Evolutionary conservation across 768 basidiomycete genomes (phyloP), one percentile per base, ranked within the genome.

Genomic region (Trametes coccinea): DNA sequence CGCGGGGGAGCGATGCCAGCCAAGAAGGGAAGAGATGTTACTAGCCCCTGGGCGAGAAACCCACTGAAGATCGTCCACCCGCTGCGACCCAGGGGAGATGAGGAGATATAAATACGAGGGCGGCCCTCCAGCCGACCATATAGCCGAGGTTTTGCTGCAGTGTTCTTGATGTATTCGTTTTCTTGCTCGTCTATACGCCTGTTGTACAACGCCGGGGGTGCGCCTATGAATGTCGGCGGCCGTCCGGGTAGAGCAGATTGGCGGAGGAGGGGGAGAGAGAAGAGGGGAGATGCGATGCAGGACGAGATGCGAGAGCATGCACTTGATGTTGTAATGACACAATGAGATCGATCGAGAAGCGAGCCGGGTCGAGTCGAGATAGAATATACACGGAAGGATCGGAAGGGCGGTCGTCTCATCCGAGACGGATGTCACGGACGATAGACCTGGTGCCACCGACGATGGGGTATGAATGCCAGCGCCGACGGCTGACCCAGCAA

Each of bases 401-500:
- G 60, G 57, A 64, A 46, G 62, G 61, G 56, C 51, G 62, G 52
- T 31, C 56, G 65, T 46, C 56, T 55, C 57, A 61, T 33, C 37
- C 52, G 30, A 44, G 63, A 59, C 45, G 53, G 30, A 48, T 30
- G 53, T 51, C 58, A 52, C 47, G 43, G 45, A 58, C 73, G 66
- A 65, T 52, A 43, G 65, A 58, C 48, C 60, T 49, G 14, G 39
- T 40, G 64, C 66, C 56, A 55, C 67, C 70, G 74, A 70, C 76
- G 68, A 73, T 73, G 78, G 78, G 75, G 76, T 74, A 81, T 79
- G 77, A 80, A 80, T 80, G 77, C 75, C 75, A 74, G 71, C 66
- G 73, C 70, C 68, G 67, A 68, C 57, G 61, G 61, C 69, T 64
- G 58, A 70, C 75, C 76, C 73, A 70, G 71, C 73, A 65, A 66